Evolutionary conservation across 1,284 basidiomycete genomes (phyloP).

Genomic region (Malassezia psittaci): DNA sequence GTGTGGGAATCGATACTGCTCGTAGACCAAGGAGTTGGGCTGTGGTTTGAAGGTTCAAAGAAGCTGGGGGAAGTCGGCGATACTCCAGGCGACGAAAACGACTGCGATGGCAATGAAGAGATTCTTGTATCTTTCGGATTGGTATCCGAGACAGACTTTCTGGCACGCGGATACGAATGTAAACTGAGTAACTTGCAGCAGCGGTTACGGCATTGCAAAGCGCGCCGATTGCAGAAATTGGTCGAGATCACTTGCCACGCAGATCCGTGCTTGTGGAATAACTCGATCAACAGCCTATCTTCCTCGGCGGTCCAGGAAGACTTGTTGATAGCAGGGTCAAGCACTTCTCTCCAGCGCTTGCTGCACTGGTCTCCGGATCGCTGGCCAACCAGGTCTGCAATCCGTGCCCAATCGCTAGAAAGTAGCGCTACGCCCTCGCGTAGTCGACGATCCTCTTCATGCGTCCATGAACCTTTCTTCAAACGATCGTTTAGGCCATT

Average conservation of each 20-base stretch:
- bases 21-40: too few relatives aligned
- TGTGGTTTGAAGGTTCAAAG: too few relatives aligned
- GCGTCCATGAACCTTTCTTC: slow-evolving; percentile 17
- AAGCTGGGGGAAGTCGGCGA: too few relatives aligned
- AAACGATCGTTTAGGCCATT: slow-evolving; percentile 16
- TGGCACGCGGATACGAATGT: slow-evolving; percentile 6
- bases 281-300: slow-evolving; percentile 5
- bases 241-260: slow-evolving; percentile 17
- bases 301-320: slow-evolving; percentile 11
- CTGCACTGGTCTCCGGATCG: slow-evolving; percentile 19
- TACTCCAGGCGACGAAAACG: too few relatives aligned
- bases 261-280: slow-evolving; percentile 15
- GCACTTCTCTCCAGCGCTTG: slow-evolving; percentile 18
- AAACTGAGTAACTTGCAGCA: slow-evolving; percentile 17
- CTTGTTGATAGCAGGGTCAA: slow-evolving; percentile 17
- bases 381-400: slow-evolving; percentile 15
- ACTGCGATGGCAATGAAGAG: too few relatives aligned
- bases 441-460: slow-evolving; percentile 12
- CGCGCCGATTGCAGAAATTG: slow-evolving; percentile 15
- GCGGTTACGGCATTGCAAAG: slow-evolving; percentile 18
- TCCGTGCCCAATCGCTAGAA: slow-evolving; percentile 12
- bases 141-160: neutral
- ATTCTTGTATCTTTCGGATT: neutral
- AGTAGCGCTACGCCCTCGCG: slow-evolving; percentile 13
- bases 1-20: too few relatives aligned